Evolutionary conservation across 805 yeast species (phyloP), one percentile per base, ranked within the genome.

Genomic region (Soucietia sequanensis): DNA sequence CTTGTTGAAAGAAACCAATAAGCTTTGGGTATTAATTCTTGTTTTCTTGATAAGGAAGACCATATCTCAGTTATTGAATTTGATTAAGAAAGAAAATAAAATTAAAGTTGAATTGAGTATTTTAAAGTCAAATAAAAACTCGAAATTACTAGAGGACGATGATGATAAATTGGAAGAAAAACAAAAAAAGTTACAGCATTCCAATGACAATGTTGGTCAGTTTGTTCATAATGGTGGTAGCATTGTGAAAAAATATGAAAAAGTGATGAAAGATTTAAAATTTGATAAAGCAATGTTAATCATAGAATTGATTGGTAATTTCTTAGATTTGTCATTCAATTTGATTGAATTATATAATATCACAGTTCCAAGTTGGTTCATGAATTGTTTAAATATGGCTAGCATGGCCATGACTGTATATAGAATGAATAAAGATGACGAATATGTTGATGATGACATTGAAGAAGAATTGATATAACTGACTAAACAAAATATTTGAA

Each of bases 391-490:
- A 50, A 68, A 66, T 40, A 49, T 60, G 33, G 59, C 70, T 13
- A 63, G 70, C 41, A 68, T 68, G 72, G 56, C 52, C 35, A 68
- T 68, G 74, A 64, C 72, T n/a, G 49, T 68, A 30, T 68, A 68
- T 58, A 64, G 74, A 54, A 68, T 68, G 74, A 68, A 68, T 50
- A 68, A 68, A 48, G 72, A 68, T 40, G 72, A 67, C 39, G 74
- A 67, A 51, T 67, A 68, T 36, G 42, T 54, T 15, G 72, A 68
- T 44, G 74, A 66, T 41, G 70, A 65, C 36, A 59, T 67, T 9
- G 52, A 64, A 14, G 70, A 68, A 36, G 72, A 68, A 35, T 46
- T 67, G 31, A 53, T 65, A 35, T 65, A 51, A 35, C 23, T n/a
- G n/a, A n/a, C n/a, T n/a, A n/a, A n/a, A n/a, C n/a, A n/a, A n/a